Base-by-base conservation (phyloP, 192 early-diverging fungal species). In the Lunasporangiospora selenospora region DNA sequence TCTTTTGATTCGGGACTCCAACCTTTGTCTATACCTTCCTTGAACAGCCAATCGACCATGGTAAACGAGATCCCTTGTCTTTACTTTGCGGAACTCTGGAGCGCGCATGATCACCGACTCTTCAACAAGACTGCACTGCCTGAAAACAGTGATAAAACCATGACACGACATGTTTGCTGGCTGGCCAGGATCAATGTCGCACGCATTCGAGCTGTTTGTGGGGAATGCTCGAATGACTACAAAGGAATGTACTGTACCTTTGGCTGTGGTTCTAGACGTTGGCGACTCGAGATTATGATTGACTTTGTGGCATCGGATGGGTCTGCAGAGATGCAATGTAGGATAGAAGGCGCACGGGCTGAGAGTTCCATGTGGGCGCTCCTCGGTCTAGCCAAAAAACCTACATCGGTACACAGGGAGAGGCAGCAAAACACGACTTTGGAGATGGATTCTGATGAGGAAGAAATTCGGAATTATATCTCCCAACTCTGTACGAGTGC, bases 351-450 rank as follows among this genome's bases (percentile, higher is more conserved):
- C 5, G 65, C 58, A 26, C 65, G 46, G 26, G 56, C n/a, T n/a
- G n/a, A 67, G 18, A 57, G 32, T 2, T 27, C 59, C 11, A 53
- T 67, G 65, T 67, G 65, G 65, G 53, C 65, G 16, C 50, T 67
- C 0, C 16, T 67, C 24, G 65, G 65, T 1, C 13, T 67, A 16
- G 36, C 32, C 19, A 36, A 41, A 40, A 29, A 1, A 6, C 3
- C 30, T 21, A 37, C 18, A 1, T 2, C 30, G 2, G 13, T 23
- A 0, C 21, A 23, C 19, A 23, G 36, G 5, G 13, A 6, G 2
- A 39, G 12, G 18, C 21, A 49, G 26, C 18, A 4, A 26, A n/a
- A n/a, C n/a, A n/a, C n/a, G n/a, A n/a, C n/a, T n/a, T n/a, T n/a
- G n/a, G n/a, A n/a, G n/a, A n/a, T n/a, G n/a, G n/a, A n/a, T n/a